Conservation (phyloP, 345 rosid genomes). For the Linum trigynum region DNA sequence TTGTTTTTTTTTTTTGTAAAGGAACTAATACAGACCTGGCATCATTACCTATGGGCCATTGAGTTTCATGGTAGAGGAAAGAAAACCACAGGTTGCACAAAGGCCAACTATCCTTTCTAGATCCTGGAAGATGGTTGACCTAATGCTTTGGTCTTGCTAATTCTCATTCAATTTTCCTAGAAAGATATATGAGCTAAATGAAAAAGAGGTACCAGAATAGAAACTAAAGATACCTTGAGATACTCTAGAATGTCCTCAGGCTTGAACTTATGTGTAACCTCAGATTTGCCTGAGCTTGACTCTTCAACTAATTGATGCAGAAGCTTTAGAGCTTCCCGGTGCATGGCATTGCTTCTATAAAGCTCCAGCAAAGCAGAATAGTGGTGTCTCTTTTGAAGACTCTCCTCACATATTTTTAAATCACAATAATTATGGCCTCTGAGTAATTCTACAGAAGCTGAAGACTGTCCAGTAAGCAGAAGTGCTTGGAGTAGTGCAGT, state of each 20-base stretch:
- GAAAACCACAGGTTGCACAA: too few species aligned
- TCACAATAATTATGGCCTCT: slow-evolving; percentile 84
- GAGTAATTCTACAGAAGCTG: slow-evolving; percentile 66
- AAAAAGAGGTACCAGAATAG: neutral
- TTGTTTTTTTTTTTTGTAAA: too few species aligned
- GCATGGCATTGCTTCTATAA: slow-evolving; percentile 76
- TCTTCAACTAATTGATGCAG: slow-evolving; percentile 64
- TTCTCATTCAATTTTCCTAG: too few species aligned
- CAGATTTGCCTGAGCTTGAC: slow-evolving; percentile 48
- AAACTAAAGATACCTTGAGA: slow-evolving; percentile 54
- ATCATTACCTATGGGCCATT: too few species aligned
- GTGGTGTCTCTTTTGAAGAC: slow-evolving; percentile 59
- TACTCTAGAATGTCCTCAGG: slow-evolving; percentile 83
- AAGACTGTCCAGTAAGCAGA: slow-evolving; percentile 83
- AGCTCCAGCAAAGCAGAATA: slow-evolving; percentile 67
- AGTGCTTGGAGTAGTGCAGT: slow-evolving; percentile 92
- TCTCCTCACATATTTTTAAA: slow-evolving; percentile 75
- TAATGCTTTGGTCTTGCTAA: too few species aligned
- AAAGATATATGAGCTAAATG: too few species aligned
- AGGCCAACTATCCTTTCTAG: too few species aligned
- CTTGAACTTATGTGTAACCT: slow-evolving; percentile 47
- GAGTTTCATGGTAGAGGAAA: too few species aligned
- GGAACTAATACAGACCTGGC: too few species aligned
- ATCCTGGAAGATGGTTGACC: too few species aligned
- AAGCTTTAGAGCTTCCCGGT: slow-evolving; percentile 87